A percentile compares a stretch with the other conserved stretches of the same genome.
These are phyloP conservation scores for Pseudopithomyces maydicus DNA, from an alignment of 2,329 filamentous ascomycete species.

Conservation along the genomic window DNA sequence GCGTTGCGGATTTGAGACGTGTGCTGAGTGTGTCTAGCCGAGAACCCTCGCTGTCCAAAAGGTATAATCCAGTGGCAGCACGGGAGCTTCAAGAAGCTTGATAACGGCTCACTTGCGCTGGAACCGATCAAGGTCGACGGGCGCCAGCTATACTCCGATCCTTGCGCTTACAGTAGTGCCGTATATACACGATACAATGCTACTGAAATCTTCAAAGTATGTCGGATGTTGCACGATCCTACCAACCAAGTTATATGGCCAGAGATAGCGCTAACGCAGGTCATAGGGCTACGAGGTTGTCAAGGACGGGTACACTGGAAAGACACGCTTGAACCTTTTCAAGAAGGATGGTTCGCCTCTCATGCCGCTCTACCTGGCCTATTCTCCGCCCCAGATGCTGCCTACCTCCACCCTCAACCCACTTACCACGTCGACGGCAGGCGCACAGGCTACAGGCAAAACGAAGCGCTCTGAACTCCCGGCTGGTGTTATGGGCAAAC, in stretches of 20 bases:
- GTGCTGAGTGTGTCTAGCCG: conserved; percentile 52
- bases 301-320: conserved; percentile 65
- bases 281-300: conserved; percentile 52
- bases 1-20: not conserved
- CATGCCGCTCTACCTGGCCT: conserved; percentile 70
- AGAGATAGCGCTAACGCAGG: not conserved
- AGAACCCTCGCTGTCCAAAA: conserved; percentile 64
- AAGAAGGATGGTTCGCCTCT: conserved; percentile 67
- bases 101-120: conserved; percentile 64
- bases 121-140: conserved; percentile 69
- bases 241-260: not conserved
- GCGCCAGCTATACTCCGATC: conserved; percentile 68
- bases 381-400: conserved; percentile 69
- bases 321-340: conserved; percentile 67
- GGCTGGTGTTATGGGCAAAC: conserved; percentile 46
- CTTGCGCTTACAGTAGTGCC: conserved; percentile 61
- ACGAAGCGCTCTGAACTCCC: conserved; percentile 45
- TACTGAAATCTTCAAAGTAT: conserved; percentile 65
- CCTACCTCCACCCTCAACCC: conserved; percentile 71
- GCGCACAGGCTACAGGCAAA: conserved; percentile 43
- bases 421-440: conserved; percentile 41
- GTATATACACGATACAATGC: conserved; percentile 71
- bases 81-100: conserved; percentile 62
- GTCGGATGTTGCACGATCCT: conserved; percentile 2
- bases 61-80: conserved; percentile 77